phyloP scores from a whole-genome alignment of 2,329 filamentous ascomycete genomes.

The Aureobasidium sp. region DNA sequence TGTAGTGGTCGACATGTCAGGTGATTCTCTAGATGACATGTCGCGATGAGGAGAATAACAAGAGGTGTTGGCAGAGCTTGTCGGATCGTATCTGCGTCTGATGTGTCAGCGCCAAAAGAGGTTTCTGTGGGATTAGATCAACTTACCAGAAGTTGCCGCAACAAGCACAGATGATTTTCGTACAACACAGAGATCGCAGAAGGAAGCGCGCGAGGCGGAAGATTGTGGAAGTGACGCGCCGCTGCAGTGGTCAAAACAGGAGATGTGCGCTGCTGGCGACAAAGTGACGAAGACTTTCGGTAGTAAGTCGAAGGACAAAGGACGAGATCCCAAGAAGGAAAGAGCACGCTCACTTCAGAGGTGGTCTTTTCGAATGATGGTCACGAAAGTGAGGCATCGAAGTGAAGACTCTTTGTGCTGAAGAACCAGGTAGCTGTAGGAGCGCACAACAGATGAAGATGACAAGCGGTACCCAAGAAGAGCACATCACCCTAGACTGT shows the following conservation, averaged over 20 bases:
- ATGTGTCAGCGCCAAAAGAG: background rate
- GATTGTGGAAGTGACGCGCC: background rate
- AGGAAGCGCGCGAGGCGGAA: background rate
- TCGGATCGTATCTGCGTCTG: background rate
- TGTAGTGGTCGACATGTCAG: background rate
- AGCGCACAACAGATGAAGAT: no score
- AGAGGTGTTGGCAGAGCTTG: background rate
- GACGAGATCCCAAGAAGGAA: no score
- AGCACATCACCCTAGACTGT: no score
- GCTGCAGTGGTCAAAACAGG: background rate
- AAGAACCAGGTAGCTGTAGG: no score
- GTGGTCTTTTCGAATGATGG: no score
- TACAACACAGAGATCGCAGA: background rate
- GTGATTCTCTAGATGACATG: background rate
- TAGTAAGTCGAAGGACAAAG: background rate
- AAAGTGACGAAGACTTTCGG: background rate
- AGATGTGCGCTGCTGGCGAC: background rate
- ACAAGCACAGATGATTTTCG: background rate
- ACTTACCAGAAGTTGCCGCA: background rate
- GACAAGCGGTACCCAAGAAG: no score
- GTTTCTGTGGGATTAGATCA: background rate
- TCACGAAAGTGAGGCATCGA: no score
- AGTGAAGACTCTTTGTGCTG: background rate
- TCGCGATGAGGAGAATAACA: background rate
- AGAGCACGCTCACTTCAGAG: no score